Evolutionary conservation across 768 basidiomycete species (phyloP).

Genomic region (Plicaturopsis crispa): DNA sequence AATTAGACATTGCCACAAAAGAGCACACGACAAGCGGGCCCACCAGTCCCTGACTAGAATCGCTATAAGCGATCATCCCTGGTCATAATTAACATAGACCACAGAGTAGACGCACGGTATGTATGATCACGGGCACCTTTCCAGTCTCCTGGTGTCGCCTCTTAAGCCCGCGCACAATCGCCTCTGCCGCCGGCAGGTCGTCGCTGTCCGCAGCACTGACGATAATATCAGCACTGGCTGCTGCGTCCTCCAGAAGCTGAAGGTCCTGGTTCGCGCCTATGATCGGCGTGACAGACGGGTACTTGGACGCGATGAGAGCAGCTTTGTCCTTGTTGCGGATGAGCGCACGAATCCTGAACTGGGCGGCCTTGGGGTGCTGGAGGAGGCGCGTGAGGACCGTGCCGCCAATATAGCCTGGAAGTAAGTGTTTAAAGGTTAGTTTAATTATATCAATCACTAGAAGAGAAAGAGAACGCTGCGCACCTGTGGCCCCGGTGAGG

Average conservation of each 20-base stretch:
- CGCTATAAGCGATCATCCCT: not conserved
- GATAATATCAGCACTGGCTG: slow-evolving; percentile 22
- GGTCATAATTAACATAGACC: not conserved
- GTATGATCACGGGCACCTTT: slow-evolving; percentile 27
- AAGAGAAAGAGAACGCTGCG: not conserved
- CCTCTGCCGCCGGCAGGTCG: slow-evolving; percentile 27
- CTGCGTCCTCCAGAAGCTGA: slow-evolving; percentile 17
- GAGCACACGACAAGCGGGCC: not conserved
- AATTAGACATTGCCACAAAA: not conserved
- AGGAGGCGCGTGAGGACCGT: slow-evolving; percentile 22
- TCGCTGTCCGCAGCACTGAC: slow-evolving; percentile 30
- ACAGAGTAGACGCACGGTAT: slow-evolving; percentile 27
- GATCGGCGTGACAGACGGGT: slow-evolving; percentile 16
- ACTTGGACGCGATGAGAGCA: slow-evolving; percentile 15
- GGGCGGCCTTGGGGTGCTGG: slow-evolving; percentile 12
- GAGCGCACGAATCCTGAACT: slow-evolving; percentile 19
- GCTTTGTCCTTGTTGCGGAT: slow-evolving; percentile 20
- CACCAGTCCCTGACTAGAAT: not conserved
- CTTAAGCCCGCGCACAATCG: slow-evolving; percentile 30
- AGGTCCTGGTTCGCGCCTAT: slow-evolving; percentile 25
- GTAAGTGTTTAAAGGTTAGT: not conserved
- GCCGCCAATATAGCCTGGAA: slow-evolving; percentile 26
- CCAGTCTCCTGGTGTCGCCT: slow-evolving; percentile 25
- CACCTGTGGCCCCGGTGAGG: slow-evolving; percentile 40
- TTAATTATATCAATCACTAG: too few relatives aligned